Base-by-base conservation (phyloP, 352 stramenopile genomes). In the Pythium guiyangense region DNA sequence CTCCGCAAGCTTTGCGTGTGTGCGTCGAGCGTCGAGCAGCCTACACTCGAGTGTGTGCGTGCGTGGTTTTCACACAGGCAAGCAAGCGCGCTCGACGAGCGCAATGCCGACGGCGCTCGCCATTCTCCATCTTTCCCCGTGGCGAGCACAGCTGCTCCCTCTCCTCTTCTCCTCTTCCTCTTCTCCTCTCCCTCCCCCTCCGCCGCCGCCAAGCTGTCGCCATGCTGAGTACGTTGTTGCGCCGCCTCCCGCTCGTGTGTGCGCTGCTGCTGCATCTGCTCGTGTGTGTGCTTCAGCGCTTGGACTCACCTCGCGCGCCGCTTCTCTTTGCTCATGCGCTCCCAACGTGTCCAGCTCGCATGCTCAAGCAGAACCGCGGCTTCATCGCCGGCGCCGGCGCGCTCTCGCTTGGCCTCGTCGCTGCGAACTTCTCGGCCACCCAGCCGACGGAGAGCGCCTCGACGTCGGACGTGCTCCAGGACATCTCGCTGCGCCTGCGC, bases 401-500 rank as follows among this genome's bases (percentile, higher is more conserved):
- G 20, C 62, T 85, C 49, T 80, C 76, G 54, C 74, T 87, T 10
- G 79, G 76, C 3, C 74, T 89, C 27, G 63, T 73, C 9, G 76
- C 74, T 11, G 79, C 73, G 18, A 79, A 67, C 22, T 64, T 73
- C 61, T 65, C 71, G 9, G 64, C 65, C 45, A 52, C n/a, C 18
- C 46, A 52, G 40, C 66, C 75, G 4, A 60, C 76, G 0, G 76
- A 89, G 64, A 86, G 62, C 52, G 66, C 74, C 17, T 82, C 72
- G 37, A 87, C 79, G 25, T 81, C 73, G 12, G 70, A 82, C 10
- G 68, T 81, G 57, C 67, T 90, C 26, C 69, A 82, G 51, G 79
- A 89, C 58, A 89, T 89, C 50, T 81, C 79, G 39, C 60, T 74
- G 27, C 79, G 79, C 44, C 66, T 89, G 44, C 74, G 69, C 40